These are phyloP conservation scores for Aspergillus sp. DNA, from an alignment of 2,329 filamentous ascomycete genomes.

Conservation along the genomic window DNA sequence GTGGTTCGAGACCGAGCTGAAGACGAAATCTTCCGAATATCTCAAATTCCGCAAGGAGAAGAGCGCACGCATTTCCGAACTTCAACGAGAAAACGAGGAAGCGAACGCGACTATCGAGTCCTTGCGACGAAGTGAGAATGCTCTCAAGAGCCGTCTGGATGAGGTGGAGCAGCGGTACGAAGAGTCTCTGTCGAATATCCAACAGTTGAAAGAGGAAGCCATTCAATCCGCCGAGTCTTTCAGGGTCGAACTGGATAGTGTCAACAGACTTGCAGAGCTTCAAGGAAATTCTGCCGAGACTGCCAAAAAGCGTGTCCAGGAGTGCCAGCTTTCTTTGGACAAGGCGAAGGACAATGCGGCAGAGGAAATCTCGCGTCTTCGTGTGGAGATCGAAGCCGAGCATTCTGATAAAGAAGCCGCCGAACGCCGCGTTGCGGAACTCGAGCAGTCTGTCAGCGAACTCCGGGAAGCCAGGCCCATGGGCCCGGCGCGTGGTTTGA, in stretches of 20 bases:
- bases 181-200: constrained; percentile 69
- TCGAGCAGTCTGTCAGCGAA: constrained; percentile 54
- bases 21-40: constrained; percentile 78
- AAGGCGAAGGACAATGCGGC: constrained; percentile 54
- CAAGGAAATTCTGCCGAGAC: constrained; percentile 52
- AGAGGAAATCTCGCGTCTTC: constrained; percentile 45
- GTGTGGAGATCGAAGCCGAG: constrained; percentile 47
- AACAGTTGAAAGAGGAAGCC: constrained; percentile 75
- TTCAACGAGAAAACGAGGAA: constrained; percentile 84
- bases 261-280: constrained; percentile 68
- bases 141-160: constrained; percentile 69
- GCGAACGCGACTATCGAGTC: constrained; percentile 66
- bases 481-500: constrained; percentile 45
- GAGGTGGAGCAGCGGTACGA: constrained; percentile 81
- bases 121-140: constrained; percentile 67
- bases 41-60: constrained; percentile 93
- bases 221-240: constrained; percentile 78
- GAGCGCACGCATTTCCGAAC: constrained; percentile 74
- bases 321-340: constrained; percentile 48
- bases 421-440: constrained; percentile 54
- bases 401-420: constrained; percentile 52
- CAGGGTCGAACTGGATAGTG: constrained; percentile 73
- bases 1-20: constrained; percentile 85
- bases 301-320: constrained; percentile 50
- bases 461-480: constrained; percentile 48